phyloP scores from a whole-genome alignment of 2,329 filamentous ascomycete species.

The Phialophora macrospora region DNA sequence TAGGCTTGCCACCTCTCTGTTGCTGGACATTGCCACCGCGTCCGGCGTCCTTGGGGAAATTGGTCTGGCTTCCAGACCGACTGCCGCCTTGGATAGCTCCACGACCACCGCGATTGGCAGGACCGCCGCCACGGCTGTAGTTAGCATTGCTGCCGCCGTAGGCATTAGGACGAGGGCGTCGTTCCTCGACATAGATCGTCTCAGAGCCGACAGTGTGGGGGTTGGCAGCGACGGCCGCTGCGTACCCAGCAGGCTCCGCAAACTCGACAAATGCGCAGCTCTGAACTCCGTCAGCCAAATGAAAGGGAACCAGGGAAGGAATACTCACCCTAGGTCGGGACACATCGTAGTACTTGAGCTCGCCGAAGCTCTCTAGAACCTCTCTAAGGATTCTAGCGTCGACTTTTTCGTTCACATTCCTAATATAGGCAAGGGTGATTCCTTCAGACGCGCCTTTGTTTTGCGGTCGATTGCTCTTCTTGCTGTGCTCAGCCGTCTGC shows the following conservation, averaged over 20 bases:
- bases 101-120: slow-evolving; percentile 65
- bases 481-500: slow-evolving; percentile 87
- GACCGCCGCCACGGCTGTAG: slow-evolving; percentile 65
- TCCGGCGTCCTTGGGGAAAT: slow-evolving; percentile 70
- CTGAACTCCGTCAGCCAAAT: slow-evolving; percentile 53
- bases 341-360: slow-evolving; percentile 67
- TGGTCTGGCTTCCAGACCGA: slow-evolving; percentile 66
- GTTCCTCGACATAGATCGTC: slow-evolving; percentile 84
- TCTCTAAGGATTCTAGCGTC: slow-evolving; percentile 72
- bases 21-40: slow-evolving; percentile 66
- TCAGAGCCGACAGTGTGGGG: slow-evolving; percentile 84
- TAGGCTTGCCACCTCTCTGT: slow-evolving; percentile 64
- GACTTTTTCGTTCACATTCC: slow-evolving; percentile 91
- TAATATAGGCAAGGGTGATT: slow-evolving; percentile 84
- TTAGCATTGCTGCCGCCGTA: slow-evolving; percentile 67
- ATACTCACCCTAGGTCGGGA: slow-evolving; percentile 73
- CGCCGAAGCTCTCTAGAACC: slow-evolving; percentile 71
- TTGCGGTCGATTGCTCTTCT: slow-evolving; percentile 76
- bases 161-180: slow-evolving; percentile 73
- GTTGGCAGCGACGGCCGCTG: slow-evolving; percentile 80
- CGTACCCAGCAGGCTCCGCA: slow-evolving; percentile 76
- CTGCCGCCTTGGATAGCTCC: slow-evolving; percentile 46
- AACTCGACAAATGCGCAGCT: slow-evolving; percentile 98
- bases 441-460: slow-evolving; percentile 70
- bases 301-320: slow-evolving; percentile 19